phyloP scores from a whole-genome alignment of 1,284 basidiomycete genomes.

The Ustilago sp. region DNA sequence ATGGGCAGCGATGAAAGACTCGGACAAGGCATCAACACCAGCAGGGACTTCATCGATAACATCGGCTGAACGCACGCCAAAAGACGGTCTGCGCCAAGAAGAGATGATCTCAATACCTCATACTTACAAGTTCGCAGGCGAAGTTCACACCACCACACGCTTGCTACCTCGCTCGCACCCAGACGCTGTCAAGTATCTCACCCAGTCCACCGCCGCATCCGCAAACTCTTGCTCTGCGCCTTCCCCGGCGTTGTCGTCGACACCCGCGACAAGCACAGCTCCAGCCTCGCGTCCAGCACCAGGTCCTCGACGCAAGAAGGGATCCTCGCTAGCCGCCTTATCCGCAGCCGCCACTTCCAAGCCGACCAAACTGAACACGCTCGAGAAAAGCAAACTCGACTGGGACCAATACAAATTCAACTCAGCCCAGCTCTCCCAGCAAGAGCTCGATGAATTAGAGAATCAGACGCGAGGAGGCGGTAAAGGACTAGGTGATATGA shows the following conservation, averaged over 20 bases:
- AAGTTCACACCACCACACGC: conserved; percentile 28
- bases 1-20: conserved; percentile 38
- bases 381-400: conserved; percentile 68
- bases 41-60: neutral
- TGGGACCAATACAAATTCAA: conserved; percentile 54
- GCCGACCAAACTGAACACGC: conserved; percentile 66
- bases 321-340: conserved; percentile 50
- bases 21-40: neutral
- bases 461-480: conserved; percentile 65
- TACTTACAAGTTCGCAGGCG: conserved; percentile 57
- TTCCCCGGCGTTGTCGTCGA: conserved; percentile 7
- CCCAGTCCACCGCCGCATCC: conserved; percentile 12
- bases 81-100: conserved; percentile 11
- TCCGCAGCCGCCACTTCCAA: conserved; percentile 40
- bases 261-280: neutral
- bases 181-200: conserved; percentile 52
- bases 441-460: conserved; percentile 65
- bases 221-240: neutral
- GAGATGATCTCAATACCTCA: conserved; percentile 46
- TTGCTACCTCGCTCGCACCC: conserved; percentile 54
- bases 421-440: conserved; percentile 43
- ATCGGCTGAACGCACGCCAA: neutral
- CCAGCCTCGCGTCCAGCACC: conserved; percentile 16
- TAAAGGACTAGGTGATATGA: conserved; percentile 63
- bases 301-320: conserved; percentile 48